Evolutionary conservation across 164 flowering plant genomes (phyloP).

Genomic region (Taxillus chinensis): DNA sequence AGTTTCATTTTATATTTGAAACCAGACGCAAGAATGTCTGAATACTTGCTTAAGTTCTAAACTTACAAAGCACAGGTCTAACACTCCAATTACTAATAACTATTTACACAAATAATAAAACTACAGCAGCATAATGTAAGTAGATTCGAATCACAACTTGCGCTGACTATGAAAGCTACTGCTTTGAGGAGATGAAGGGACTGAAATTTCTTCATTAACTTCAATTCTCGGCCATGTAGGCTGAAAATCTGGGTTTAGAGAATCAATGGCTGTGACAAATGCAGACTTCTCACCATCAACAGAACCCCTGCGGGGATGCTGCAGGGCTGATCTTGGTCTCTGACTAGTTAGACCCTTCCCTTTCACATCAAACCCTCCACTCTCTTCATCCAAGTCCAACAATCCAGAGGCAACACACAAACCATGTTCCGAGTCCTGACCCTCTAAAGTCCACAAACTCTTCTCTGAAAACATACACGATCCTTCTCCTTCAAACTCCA

Average conservation of each 20-base stretch:
- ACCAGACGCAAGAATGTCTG: too few species aligned
- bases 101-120: not conserved
- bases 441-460: conserved; percentile 7
- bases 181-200: conserved; percentile 6
- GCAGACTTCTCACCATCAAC: conserved; percentile 16
- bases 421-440: conserved; percentile 4
- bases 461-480: conserved; percentile 33
- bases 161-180: conserved; percentile 13
- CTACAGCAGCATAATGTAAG: not conserved
- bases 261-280: conserved; percentile 22
- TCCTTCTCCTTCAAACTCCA: conserved; percentile 36
- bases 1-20: too few species aligned
- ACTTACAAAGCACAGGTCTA: too few species aligned
- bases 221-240: conserved; percentile 11
- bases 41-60: too few species aligned
- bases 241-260: not conserved
- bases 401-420: not conserved
- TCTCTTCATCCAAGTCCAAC: not conserved
- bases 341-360: conserved; percentile 16
- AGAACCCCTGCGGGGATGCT: conserved; percentile 24
- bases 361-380: conserved; percentile 35
- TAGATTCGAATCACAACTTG: not conserved
- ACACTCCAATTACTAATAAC: too few species aligned
- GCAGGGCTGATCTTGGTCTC: conserved; percentile 20
- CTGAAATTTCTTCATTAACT: conserved; percentile 13